These are phyloP conservation scores for Didymella sp. DNA, from an alignment of 2,329 filamentous ascomycete genomes.

Conservation along the genomic window DNA sequence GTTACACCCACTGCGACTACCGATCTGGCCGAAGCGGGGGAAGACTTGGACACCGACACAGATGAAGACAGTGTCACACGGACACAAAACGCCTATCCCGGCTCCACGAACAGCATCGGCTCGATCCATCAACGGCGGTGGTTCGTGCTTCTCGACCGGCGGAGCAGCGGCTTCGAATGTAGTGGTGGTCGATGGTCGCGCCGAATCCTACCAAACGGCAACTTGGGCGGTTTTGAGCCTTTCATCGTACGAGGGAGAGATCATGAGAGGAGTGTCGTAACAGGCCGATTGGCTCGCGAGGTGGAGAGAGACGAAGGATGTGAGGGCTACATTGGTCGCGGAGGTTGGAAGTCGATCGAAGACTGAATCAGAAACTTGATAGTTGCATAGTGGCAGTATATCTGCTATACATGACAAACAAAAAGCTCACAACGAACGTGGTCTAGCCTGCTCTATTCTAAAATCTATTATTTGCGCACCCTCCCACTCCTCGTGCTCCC, in stretches of 20 bases:
- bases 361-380: neutral
- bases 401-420: neutral
- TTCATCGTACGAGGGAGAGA: conserved; percentile 69
- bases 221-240: conserved; percentile 56
- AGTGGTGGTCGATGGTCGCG: conserved; percentile 12
- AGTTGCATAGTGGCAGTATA: neutral
- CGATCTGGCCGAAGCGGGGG: neutral
- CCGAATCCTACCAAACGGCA: neutral
- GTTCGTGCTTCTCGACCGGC: conserved; percentile 70
- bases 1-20: neutral
- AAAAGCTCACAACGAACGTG: neutral
- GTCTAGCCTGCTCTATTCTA: neutral
- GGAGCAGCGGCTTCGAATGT: conserved; percentile 62
- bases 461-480: neutral
- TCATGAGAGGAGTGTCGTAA: conserved; percentile 70
- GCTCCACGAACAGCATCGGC: conserved; percentile 69
- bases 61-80: conserved; percentile 54
- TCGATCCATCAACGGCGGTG: conserved; percentile 72
- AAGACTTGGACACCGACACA: conserved; percentile 53
- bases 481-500: conserved; percentile 3
- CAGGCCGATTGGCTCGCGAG: conserved; percentile 65
- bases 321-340: conserved; percentile 62
- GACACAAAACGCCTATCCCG: conserved; percentile 69
- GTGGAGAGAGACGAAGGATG: conserved; percentile 69
- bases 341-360: conserved; percentile 66